phyloP scores from a whole-genome alignment of 495 filamentous ascomycete genomes.

The Trichoderma erinaceum region DNA sequence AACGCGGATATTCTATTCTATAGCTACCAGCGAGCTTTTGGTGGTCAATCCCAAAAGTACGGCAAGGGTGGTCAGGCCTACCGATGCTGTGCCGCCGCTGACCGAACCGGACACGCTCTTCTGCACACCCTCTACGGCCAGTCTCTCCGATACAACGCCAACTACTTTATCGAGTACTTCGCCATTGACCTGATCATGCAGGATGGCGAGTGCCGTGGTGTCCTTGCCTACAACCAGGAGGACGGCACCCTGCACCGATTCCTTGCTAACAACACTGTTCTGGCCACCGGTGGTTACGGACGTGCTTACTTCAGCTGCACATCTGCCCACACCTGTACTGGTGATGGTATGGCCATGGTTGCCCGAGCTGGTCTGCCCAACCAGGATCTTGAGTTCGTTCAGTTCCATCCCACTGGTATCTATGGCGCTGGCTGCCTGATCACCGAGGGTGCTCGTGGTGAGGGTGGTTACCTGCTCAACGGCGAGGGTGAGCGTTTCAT shows the following conservation, averaged over 20 bases:
- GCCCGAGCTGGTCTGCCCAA: constrained; percentile 94
- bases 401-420: constrained; percentile 99
- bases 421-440: constrained; percentile 98
- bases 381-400: constrained; percentile 98
- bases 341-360: constrained; percentile 98
- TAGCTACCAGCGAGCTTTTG: constrained; percentile 90
- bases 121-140: constrained; percentile 97
- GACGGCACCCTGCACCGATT: constrained; percentile 95
- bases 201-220: constrained; percentile 90
- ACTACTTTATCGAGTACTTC: constrained; percentile 99
- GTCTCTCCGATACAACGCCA: constrained; percentile 92
- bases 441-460: constrained; percentile 95
- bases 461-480: constrained; percentile 96
- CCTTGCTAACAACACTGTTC: constrained; percentile 89
- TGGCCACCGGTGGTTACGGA: constrained; percentile 94
- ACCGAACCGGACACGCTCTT: constrained; percentile 92
- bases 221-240: constrained; percentile 96
- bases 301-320: constrained; percentile 97
- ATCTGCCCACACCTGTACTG: constrained; percentile 94
- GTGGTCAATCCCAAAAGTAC: constrained; percentile 90
- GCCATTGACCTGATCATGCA: constrained; percentile 95
- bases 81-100: constrained; percentile 89
- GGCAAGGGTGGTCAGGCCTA: constrained; percentile 97
- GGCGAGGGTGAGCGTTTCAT: constrained; percentile 97
- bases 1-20: constrained; percentile 9